Conservation (phyloP, 2,329 filamentous ascomycete genomes). For the Penicillium janthinellum region DNA sequence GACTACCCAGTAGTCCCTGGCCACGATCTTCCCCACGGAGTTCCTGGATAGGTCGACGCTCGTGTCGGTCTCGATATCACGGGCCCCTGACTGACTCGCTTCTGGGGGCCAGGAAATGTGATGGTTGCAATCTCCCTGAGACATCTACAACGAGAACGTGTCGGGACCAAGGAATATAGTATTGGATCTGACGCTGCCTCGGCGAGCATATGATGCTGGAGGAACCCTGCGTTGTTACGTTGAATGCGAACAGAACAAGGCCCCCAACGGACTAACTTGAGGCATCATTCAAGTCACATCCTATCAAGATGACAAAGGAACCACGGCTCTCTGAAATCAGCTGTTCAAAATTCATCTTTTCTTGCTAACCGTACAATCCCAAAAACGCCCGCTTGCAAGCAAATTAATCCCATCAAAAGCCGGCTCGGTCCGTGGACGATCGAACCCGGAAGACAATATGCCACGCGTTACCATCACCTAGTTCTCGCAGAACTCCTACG, state of each 20-base stretch:
- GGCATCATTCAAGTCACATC: neutral
- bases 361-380: conserved; percentile 4
- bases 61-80: neutral
- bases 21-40: too few relatives aligned
- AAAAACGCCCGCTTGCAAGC: conserved; percentile 15
- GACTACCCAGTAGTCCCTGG: too few relatives aligned
- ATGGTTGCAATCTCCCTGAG: neutral
- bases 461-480: neutral
- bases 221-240: neutral
- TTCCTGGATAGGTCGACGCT: neutral
- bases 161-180: neutral
- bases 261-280: neutral
- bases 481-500: conserved; percentile 21
- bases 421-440: neutral
- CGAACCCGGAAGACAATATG: neutral
- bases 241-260: neutral
- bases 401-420: conserved; percentile 2
- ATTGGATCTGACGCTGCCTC: neutral
- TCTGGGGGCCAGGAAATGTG: too few relatives aligned
- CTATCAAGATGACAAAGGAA: neutral
- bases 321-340: neutral
- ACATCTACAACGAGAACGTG: neutral
- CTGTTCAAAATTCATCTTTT: conserved; percentile 1
- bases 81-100: neutral
- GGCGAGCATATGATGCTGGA: neutral